Evolutionary conservation across 345 rosid genomes (phyloP).

Genomic region (Excoecaria cochinchinensis): DNA sequence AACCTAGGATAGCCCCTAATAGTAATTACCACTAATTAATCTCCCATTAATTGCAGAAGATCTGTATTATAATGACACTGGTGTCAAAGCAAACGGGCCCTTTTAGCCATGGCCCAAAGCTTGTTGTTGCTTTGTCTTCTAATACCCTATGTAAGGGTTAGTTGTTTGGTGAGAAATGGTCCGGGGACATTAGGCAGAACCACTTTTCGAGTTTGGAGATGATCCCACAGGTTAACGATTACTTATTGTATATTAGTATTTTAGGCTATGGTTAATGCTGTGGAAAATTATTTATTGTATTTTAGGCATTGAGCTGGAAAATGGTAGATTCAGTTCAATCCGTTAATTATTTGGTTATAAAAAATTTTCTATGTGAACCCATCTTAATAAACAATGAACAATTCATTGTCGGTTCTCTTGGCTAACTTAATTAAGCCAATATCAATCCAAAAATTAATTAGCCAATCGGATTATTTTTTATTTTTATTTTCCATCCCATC

Average conservation of each 20-base stretch:
- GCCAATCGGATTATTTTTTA: too few species aligned
- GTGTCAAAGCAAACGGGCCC: neutral
- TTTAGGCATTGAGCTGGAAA: neutral
- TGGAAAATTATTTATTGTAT: neutral
- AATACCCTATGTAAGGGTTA: neutral
- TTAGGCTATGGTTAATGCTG: neutral
- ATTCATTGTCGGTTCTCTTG: too few species aligned
- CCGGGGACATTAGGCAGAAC: neutral
- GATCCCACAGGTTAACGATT: too few species aligned
- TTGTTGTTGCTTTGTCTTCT: neutral
- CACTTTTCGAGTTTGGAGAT: neutral
- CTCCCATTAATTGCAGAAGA: neutral
- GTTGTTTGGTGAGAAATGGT: neutral
- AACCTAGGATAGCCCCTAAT: neutral
- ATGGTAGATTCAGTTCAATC: neutral
- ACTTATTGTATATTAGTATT: neutral
- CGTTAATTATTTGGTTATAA: neutral
- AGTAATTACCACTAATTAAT: neutral
- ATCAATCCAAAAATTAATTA: too few species aligned
- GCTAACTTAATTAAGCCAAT: too few species aligned
- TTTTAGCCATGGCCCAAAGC: constrained; percentile 11
- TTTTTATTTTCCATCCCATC: too few species aligned
- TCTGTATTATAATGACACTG: neutral
- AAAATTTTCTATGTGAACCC: too few species aligned
- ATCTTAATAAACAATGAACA: too few species aligned